Evolutionary conservation across 495 filamentous ascomycete genomes (phyloP).

Genomic region (Aspergillus campestris): DNA sequence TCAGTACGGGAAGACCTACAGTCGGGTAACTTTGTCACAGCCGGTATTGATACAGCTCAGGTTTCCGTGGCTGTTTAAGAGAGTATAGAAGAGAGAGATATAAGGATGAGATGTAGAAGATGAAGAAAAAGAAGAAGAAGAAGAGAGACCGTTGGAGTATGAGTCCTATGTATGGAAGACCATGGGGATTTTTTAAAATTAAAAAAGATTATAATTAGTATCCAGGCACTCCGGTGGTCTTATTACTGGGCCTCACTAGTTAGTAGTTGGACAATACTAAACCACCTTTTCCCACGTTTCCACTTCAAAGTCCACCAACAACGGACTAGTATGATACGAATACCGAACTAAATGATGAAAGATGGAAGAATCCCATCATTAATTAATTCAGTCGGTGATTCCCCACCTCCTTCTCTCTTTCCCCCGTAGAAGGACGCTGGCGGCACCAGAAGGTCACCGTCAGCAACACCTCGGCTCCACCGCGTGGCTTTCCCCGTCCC

Average conservation of each 20-base stretch:
- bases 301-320: constrained; percentile 10
- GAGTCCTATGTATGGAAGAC: no score
- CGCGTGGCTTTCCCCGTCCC: constrained; percentile 26
- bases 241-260: constrained; percentile 1
- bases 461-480: constrained; percentile 27
- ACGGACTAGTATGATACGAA: background rate
- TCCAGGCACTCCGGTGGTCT: background rate
- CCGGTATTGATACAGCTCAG: no score
- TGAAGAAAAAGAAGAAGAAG: constrained; percentile 6
- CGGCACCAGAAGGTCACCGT: constrained; percentile 30
- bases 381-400: no score
- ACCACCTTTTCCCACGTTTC: constrained; percentile 8
- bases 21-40: no score
- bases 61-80: background rate
- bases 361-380: no score
- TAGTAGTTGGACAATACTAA: constrained; percentile 5
- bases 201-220: background rate
- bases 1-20: no score
- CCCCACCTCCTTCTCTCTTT: background rate
- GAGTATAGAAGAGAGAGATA: background rate
- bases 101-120: constrained; percentile 4
- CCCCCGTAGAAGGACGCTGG: constrained; percentile 26
- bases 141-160: background rate
- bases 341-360: no score
- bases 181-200: background rate